Evolutionary conservation across 306 rosid genomes (phyloP).

Genomic region (Vachellia collinsii): DNA sequence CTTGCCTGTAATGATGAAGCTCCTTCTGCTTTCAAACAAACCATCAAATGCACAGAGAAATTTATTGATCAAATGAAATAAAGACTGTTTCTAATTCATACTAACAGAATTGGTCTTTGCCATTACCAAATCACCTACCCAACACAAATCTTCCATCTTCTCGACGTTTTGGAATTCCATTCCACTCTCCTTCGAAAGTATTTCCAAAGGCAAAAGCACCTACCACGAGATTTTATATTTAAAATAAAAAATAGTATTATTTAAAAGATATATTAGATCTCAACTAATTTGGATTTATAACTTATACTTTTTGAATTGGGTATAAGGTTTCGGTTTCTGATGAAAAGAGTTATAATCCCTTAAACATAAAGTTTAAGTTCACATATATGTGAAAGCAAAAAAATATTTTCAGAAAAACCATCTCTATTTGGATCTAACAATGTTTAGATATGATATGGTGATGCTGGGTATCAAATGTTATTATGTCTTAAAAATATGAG

Average conservation of each 20-base stretch:
- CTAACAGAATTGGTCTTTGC: neutral
- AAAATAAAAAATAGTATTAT: too few species aligned
- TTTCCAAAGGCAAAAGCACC: too few species aligned
- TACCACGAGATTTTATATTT: too few species aligned
- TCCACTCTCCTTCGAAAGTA: neutral
- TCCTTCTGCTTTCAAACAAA: conserved; percentile 25
- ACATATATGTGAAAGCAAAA: too few species aligned
- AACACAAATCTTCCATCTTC: neutral
- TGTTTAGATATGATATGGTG: neutral
- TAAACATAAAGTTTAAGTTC: too few species aligned
- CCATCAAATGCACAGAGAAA: conserved; percentile 21
- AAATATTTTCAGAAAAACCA: too few species aligned
- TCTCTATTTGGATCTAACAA: neutral
- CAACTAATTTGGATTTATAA: too few species aligned
- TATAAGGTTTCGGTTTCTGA: too few species aligned
- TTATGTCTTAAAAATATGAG: neutral
- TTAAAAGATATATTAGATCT: too few species aligned
- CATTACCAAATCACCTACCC: conserved; percentile 2
- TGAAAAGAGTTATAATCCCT: neutral
- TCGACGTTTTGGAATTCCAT: neutral
- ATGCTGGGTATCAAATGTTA: too few species aligned
- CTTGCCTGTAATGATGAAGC: conserved; percentile 33
- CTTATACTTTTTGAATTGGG: too few species aligned
- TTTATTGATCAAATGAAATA: neutral
- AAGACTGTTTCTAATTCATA: neutral